Percentiles rank a stretch among this genome's conserved stretches.
phyloP scores from a whole-genome alignment of 208 protist genomes.

The Leishmania mexicana region DNA sequence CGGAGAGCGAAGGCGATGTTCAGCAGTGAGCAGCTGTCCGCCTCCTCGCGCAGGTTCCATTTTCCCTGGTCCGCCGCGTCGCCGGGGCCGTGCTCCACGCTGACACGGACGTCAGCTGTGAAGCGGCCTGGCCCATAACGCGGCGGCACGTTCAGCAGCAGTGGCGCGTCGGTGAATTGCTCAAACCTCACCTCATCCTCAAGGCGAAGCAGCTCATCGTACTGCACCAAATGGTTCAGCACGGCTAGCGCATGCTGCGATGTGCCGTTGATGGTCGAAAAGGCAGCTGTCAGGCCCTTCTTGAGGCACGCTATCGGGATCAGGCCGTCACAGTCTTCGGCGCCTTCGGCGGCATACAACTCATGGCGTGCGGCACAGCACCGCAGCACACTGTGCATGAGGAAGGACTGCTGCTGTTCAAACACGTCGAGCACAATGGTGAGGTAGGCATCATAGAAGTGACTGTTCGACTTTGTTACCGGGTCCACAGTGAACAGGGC shows the following conservation, averaged over 20 bases:
- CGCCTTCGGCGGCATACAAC: conserved; percentile 39
- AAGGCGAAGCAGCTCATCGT: conserved; percentile 61
- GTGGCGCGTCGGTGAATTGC: conserved; percentile 78
- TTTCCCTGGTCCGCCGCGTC: conserved; percentile 18
- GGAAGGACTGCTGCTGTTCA: conserved; percentile 68
- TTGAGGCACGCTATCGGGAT: conserved; percentile 66
- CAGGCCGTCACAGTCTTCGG: conserved; percentile 68
- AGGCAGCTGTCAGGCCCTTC: conserved; percentile 38
- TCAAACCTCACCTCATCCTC: conserved; percentile 71
- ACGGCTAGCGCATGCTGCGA: conserved; percentile 47
- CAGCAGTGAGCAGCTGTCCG: conserved; percentile 70
- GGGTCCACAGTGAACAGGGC: conserved; percentile 71
- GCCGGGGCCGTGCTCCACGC: not conserved
- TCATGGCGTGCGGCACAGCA: conserved; percentile 51
- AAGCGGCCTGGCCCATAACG: not conserved
- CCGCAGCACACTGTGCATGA: conserved; percentile 54
- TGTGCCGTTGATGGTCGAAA: conserved; percentile 36
- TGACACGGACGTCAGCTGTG: conserved; percentile 2
- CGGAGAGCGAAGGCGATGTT: conserved; percentile 69
- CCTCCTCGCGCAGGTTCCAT: conserved; percentile 77
- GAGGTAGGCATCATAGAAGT: conserved; percentile 87
- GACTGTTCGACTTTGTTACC: conserved; percentile 50
- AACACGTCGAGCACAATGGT: conserved; percentile 66
- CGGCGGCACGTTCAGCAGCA: conserved; percentile 56
- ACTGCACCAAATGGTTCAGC: conserved; percentile 72